Percentiles rank a stretch among this genome's conserved stretches.
Evolutionary conservation across 106 monocot genomes (phyloP).

Genomic region (Vanilla planifolia): DNA sequence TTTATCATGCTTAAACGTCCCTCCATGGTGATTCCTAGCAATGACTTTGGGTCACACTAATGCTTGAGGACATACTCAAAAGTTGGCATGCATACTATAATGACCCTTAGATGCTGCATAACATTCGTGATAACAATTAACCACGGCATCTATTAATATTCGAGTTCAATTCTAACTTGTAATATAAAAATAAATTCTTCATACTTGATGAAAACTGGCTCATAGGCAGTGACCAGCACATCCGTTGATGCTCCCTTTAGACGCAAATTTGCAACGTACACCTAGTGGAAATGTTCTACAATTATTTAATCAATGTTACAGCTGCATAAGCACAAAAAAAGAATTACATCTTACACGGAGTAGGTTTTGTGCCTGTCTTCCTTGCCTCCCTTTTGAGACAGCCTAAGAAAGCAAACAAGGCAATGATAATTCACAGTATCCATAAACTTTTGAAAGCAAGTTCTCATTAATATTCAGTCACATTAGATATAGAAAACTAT

Average conservation of each 20-base stretch:
- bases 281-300: slow-evolving; percentile 24
- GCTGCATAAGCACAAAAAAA: neutral
- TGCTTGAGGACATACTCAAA: no score
- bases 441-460: neutral
- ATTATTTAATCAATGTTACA: neutral
- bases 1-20: no score
- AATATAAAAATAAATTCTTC: slow-evolving; percentile 8
- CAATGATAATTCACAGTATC: neutral
- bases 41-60: no score
- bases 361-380: slow-evolving; percentile 60
- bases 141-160: neutral
- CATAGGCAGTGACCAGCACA: slow-evolving; percentile 74
- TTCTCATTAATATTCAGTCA: no score
- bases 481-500: no score
- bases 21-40: no score
- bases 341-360: slow-evolving; percentile 46
- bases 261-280: slow-evolving; percentile 79
- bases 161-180: neutral
- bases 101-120: no score
- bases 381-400: slow-evolving; percentile 81
- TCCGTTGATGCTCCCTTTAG: slow-evolving; percentile 77
- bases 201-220: slow-evolving; percentile 84
- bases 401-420: slow-evolving; percentile 26
- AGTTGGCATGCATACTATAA: no score
- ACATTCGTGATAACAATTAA: neutral